A percentile compares a stretch with the other conserved stretches of the same genome.
These are phyloP conservation scores for Candida dendrica DNA, from an alignment of 805 yeast genomes.

Conservation along the genomic window DNA sequence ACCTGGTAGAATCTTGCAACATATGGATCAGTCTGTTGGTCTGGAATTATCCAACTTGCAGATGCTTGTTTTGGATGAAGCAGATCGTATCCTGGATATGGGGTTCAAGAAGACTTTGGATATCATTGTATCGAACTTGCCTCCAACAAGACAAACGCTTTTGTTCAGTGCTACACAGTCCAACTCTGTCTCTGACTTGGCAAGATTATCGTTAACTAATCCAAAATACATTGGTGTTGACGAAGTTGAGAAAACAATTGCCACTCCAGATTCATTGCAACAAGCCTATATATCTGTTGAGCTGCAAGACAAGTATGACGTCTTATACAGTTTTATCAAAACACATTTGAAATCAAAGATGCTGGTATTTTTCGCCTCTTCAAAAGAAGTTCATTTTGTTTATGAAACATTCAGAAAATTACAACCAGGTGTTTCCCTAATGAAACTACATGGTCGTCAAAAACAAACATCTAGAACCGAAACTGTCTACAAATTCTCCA, in stretches of 20 bases:
- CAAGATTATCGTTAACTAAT: constrained; percentile 84
- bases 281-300: constrained; percentile 74
- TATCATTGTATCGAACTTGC: constrained; percentile 61
- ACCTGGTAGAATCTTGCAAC: constrained; percentile 83
- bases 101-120: constrained; percentile 69
- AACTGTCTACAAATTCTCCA: constrained; percentile 51
- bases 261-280: constrained; percentile 77
- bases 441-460: constrained; percentile 77
- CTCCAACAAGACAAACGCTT: constrained; percentile 89
- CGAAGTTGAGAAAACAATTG: constrained; percentile 52
- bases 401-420: constrained; percentile 20
- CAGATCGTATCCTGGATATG: constrained; percentile 79
- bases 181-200: constrained; percentile 75
- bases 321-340: constrained; percentile 62
- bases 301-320: constrained; percentile 76
- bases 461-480: constrained; percentile 72
- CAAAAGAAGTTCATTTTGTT: constrained; percentile 43
- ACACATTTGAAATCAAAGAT: constrained; percentile 79
- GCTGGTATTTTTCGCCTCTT: constrained; percentile 68
- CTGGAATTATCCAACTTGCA: constrained; percentile 56
- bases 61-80: constrained; percentile 84
- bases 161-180: constrained; percentile 90
- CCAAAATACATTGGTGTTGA: constrained; percentile 88
- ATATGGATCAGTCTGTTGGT: constrained; percentile 58
- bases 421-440: constrained; percentile 46